Evolutionary conservation across 1,284 basidiomycete genomes (phyloP), one percentile per base, ranked within the genome.

Genomic region (Phlebopus sp.): DNA sequence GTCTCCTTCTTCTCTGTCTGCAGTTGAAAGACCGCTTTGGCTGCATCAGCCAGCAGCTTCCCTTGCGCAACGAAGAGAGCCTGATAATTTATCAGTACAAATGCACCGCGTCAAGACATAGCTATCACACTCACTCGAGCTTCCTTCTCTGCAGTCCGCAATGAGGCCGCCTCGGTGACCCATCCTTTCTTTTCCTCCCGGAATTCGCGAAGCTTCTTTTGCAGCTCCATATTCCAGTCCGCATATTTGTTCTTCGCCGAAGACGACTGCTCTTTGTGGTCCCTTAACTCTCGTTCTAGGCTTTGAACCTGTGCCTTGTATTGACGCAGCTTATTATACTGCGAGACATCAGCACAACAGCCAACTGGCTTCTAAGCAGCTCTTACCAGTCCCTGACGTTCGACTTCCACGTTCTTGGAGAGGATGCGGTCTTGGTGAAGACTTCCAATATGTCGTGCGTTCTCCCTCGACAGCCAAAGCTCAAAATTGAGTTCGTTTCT

Each of bases 401-500:
- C 90, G 6, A 78, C 76, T 62, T 92, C 90, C 21, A 85, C 85
- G 42, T 79, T 83, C 56, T 79, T 79, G 47, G 84, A 81, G 21
- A 86, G 62, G 23, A 87, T 78, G n/a, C 77, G 79, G 53, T 90
- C 84, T 52, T 84, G 76, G 57, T 88, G 85, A 42, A 92, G 66
- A 37, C 82, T 74, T n/a, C 84, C 86, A 46, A 92, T 86, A 56
- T 90, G 86, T 60, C 80, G 79, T 44, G 86, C 76, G 52, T 90
- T 90, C 65, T 90, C 81, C 54, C 86, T 73, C 50, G 86, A 82
- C 36, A 87, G 71, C 85, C 88, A 92, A 18, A 84, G 70, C 68
- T 92, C 86, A 50, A 91, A 88, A 59, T 90, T 89, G 35, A 91
- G 77, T 55, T 91, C 87, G 60, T 82, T 90, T 44, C 83, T 76